phyloP scores from a whole-genome alignment of 805 yeast species.

The Starmerella geochares region DNA sequence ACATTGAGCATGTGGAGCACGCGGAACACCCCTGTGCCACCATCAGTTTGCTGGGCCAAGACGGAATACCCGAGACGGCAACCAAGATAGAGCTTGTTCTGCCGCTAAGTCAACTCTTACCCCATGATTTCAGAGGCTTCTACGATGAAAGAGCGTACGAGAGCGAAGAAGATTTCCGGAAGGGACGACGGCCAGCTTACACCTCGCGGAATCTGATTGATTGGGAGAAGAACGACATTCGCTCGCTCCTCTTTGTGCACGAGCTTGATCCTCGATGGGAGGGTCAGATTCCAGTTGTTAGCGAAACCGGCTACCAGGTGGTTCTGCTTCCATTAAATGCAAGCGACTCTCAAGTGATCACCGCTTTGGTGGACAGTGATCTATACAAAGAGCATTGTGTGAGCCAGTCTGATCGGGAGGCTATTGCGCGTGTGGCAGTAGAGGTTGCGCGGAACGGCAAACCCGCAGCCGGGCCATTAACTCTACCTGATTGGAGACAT shows the following conservation, averaged over 20 bases:
- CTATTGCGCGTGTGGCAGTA: conserved; percentile 3
- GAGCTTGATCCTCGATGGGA: conserved; percentile 1
- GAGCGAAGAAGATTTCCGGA: neutral
- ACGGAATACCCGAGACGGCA: neutral
- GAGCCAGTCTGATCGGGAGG: neutral
- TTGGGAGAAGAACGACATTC: conserved; percentile 4
- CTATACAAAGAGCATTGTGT: neutral
- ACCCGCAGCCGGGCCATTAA: neutral
- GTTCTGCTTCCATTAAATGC: neutral
- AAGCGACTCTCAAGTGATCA: neutral
- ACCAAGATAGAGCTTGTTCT: neutral
- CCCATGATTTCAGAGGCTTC: neutral
- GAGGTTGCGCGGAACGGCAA: conserved; percentile 2
- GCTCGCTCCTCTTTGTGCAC: conserved; percentile 3
- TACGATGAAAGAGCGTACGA: neutral
- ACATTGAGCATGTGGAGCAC: neutral
- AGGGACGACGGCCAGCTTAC: neutral
- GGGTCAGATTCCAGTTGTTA: neutral
- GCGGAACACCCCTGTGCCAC: neutral
- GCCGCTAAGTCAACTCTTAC: neutral
- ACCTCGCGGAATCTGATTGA: neutral
- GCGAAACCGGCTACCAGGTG: neutral
- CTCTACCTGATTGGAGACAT: conserved; percentile 1
- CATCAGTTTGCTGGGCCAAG: neutral
- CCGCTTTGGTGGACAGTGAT: neutral